phyloP scores from a whole-genome alignment of 306 rosid species.

The Lagenaria siceraria region DNA sequence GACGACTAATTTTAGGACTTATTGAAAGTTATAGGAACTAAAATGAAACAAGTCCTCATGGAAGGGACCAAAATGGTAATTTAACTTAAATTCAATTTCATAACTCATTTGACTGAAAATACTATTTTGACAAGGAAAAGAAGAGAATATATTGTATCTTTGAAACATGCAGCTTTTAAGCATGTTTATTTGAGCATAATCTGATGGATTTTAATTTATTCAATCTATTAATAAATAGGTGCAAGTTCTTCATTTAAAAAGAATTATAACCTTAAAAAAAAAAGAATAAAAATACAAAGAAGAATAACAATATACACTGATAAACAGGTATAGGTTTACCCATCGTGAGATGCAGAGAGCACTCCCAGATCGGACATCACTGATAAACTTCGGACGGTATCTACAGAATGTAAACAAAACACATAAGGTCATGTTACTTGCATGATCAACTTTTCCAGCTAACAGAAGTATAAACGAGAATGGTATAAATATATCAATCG shows the following conservation, averaged over 20 bases:
- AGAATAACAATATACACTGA: constrained; percentile 1
- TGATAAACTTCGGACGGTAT: constrained; percentile 86
- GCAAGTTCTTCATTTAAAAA: not conserved
- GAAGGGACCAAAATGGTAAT: too few species aligned
- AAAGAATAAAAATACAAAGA: not conserved
- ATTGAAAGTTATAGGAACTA: too few species aligned
- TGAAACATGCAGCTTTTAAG: not conserved
- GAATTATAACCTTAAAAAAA: not conserved
- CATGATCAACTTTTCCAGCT: not conserved
- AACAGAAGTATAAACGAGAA: not conserved
- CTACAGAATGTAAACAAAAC: constrained; percentile 26
- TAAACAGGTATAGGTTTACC: constrained; percentile 33
- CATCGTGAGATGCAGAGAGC: constrained; percentile 91
- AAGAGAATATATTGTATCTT: not conserved
- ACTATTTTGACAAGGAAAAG: not conserved
- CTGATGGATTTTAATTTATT: not conserved
- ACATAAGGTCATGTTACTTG: not conserved
- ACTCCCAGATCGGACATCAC: constrained; percentile 78
- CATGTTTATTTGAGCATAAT: not conserved
- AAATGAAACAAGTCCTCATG: not conserved
- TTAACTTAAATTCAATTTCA: not conserved
- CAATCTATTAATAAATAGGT: not conserved
- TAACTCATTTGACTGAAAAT: not conserved
- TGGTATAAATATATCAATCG: not conserved
- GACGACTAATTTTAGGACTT: too few species aligned